A percentile compares a stretch with the other conserved stretches of the same genome.
Evolutionary conservation across 1,284 basidiomycete species (phyloP).

Genomic region (Austropuccinia psidii): DNA sequence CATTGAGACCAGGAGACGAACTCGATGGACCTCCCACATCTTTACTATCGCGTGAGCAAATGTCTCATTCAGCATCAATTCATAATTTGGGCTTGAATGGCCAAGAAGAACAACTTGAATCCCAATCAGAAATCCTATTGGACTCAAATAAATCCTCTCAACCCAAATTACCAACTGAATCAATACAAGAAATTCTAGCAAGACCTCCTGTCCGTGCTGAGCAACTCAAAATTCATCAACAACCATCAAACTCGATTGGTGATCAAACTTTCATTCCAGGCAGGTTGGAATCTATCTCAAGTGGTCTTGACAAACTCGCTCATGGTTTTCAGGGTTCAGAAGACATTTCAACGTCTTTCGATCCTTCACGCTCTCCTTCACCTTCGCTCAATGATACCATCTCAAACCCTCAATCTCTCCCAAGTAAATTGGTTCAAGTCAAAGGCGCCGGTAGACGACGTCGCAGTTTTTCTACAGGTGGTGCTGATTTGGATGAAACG

Average conservation of each 20-base stretch:
- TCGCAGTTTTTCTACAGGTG: conserved; percentile 32
- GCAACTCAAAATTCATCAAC: background rate
- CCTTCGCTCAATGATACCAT: background rate
- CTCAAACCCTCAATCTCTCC: background rate
- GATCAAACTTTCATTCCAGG: background rate
- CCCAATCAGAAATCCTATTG: background rate
- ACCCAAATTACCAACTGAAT: background rate
- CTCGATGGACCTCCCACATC: background rate
- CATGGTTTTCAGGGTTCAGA: conserved; percentile 22
- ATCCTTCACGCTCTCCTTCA: conserved; percentile 17
- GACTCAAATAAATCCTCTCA: background rate
- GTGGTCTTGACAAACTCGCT: conserved; percentile 34
- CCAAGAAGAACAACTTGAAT: conserved; percentile 23
- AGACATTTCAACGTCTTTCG: background rate
- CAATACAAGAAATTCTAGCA: conserved; percentile 20
- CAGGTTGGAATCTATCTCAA: conserved; percentile 11
- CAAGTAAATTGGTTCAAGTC: conserved; percentile 27
- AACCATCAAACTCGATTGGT: too few relatives aligned
- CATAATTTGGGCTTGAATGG: conserved; percentile 24
- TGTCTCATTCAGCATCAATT: conserved; percentile 26
- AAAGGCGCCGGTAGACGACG: conserved; percentile 31
- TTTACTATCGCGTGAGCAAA: background rate
- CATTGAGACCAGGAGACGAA: background rate
- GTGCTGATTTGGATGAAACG: conserved; percentile 34
- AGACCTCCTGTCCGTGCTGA: conserved; percentile 23